Evolutionary conservation across 1,139 yeast species (phyloP), one percentile per base, ranked within the genome.

Genomic region (Nadsonia starkeyi-henricii): DNA sequence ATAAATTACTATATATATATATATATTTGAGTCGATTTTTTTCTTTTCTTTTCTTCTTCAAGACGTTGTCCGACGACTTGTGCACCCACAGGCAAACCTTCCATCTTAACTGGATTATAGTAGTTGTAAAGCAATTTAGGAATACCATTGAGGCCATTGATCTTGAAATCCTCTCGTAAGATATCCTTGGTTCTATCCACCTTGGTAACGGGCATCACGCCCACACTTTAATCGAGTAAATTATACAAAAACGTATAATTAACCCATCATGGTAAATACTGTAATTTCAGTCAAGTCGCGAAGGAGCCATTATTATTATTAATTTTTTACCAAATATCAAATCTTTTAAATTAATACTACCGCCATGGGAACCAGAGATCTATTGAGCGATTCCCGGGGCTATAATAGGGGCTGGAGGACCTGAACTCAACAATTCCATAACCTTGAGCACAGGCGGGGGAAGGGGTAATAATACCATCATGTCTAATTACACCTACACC

Each of bases 31-130:
- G n/a, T n/a, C n/a, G n/a, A n/a, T n/a, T n/a, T n/a, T n/a, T n/a
- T n/a, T n/a, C n/a, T n/a, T n/a, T n/a, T 78, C 57, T 76, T 77
- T 59, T 81, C 89, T 55, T 81, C 89, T 56, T 77, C 75, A 47
- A 73, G 70, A 49, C 79, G 68, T 51, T 69, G 70, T 4, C 81
- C 77, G 9, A 79, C 74, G 4, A 81, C 66, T 63, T 81, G 88
- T 21, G 80, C 69, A 20, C 81, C 76, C 8, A 80, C 81, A 1
- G 86, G 85, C 56, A 81, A 76, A 0, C 81, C 81, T 52, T 78
- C 73, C 62, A 73, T 70, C 53, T 74, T 72, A 47, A 66, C 71
- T 1, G 84, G 76, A 53, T 79, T 69, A 62, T 80, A 81, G 54
- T 69, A 59, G 21, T 58, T 58, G 52, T 68, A 67, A 9, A 72